phyloP scores from a whole-genome alignment of 2,329 filamentous ascomycete genomes.

The Cytospora piceae region DNA sequence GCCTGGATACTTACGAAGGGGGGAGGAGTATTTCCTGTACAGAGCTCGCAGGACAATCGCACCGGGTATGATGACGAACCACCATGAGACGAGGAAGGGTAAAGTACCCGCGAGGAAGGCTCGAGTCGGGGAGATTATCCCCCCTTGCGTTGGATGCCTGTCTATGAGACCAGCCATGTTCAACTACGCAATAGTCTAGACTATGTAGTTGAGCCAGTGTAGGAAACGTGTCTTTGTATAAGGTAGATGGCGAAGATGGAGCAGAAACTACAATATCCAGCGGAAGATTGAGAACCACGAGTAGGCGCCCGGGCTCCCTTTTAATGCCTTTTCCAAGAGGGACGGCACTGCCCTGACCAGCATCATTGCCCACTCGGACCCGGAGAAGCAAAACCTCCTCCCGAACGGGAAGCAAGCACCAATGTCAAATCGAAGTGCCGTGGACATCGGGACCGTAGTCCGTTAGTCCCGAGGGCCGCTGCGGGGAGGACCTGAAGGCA shows the following conservation, averaged over 20 bases:
- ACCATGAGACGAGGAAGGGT: slow-evolving; percentile 36
- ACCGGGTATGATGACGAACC: slow-evolving; percentile 37
- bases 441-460: slow-evolving; percentile 12
- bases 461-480: slow-evolving; percentile 6
- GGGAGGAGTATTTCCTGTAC: slow-evolving; percentile 41
- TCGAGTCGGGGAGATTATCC: slow-evolving; percentile 34
- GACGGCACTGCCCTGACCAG: not conserved
- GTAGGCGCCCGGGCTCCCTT: not conserved
- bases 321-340: not conserved
- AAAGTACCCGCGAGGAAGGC: slow-evolving; percentile 33
- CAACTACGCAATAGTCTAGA: not conserved
- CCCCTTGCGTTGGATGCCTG: slow-evolving; percentile 35
- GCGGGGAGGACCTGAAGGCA: slow-evolving; percentile 11
- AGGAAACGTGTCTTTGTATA: not conserved
- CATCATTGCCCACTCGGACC: not conserved
- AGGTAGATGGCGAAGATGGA: not conserved
- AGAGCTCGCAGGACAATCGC: slow-evolving; percentile 36
- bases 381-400: not conserved
- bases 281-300: not conserved
- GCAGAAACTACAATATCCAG: not conserved
- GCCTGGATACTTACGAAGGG: slow-evolving; percentile 42
- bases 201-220: slow-evolving; percentile 20
- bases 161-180: slow-evolving; percentile 35
- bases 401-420: slow-evolving; percentile 12
- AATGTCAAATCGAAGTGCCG: slow-evolving; percentile 23